Evolutionary conservation across 2,329 filamentous ascomycete species (phyloP).

Genomic region (Chaetothyriales sp.): DNA sequence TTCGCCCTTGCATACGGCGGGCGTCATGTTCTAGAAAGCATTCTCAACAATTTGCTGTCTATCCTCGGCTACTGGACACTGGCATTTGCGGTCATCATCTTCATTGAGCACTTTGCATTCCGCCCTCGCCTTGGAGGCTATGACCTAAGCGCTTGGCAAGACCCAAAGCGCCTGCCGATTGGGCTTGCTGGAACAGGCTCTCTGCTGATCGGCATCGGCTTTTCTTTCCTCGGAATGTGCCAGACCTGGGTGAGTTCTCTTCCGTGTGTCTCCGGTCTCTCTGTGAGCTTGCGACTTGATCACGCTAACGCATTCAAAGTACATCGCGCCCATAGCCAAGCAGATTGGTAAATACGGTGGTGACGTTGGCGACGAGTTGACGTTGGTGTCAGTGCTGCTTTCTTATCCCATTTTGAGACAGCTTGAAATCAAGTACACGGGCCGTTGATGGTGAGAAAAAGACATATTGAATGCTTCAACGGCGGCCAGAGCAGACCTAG

Average conservation of each 20-base stretch:
- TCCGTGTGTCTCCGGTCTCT: not conserved
- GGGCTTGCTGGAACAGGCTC: conserved; percentile 11
- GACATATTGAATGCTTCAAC: too few relatives aligned
- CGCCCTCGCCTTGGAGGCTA: conserved; percentile 12
- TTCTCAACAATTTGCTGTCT: conserved; percentile 14
- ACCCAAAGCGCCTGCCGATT: conserved; percentile 12
- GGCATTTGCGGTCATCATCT: conserved; percentile 11
- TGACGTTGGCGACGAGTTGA: conserved; percentile 12
- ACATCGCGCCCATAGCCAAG: conserved; percentile 10
- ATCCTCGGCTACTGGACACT: conserved; percentile 18
- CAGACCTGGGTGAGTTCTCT: conserved; percentile 15
- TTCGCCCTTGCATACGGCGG: conserved; percentile 14
- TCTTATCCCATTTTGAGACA: conserved; percentile 8
- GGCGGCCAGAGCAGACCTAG: too few relatives aligned
- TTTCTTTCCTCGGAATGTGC: conserved; percentile 13
- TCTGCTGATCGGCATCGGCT: conserved; percentile 5
- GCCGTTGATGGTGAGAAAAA: conserved; percentile 1
- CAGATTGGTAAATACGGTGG: conserved; percentile 12
- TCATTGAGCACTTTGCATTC: conserved; percentile 14
- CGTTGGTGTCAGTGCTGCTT: conserved; percentile 5
- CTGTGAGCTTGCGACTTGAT: not conserved
- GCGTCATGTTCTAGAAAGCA: conserved; percentile 10
- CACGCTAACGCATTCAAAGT: conserved; percentile 1
- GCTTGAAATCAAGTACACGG: conserved; percentile 7
- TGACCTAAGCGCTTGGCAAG: conserved; percentile 15